Evolutionary conservation across 1,139 yeast genomes (phyloP).

Genomic region (Yamadazyma blattariae): DNA sequence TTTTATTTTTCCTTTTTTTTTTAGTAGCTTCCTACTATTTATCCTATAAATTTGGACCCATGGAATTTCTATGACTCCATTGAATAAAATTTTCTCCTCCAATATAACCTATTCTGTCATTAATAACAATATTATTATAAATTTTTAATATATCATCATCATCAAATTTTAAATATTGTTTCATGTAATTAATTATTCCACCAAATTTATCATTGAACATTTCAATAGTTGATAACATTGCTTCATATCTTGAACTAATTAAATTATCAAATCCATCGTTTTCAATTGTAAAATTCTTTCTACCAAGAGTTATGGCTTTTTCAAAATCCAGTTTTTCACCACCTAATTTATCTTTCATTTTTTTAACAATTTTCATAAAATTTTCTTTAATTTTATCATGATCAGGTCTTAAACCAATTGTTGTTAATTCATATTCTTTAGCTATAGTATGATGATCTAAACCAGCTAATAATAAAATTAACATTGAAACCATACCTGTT

Average conservation of each 20-base stretch:
- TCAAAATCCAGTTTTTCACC: conserved; percentile 25
- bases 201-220: conserved; percentile 51
- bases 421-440: conserved; percentile 72
- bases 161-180: conserved; percentile 42
- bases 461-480: conserved; percentile 60
- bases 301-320: conserved; percentile 28
- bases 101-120: conserved; percentile 18
- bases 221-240: conserved; percentile 65
- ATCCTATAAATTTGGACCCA: conserved; percentile 11
- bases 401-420: conserved; percentile 59
- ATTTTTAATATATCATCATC: conserved; percentile 50
- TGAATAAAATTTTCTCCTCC: conserved; percentile 17
- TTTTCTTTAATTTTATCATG: conserved; percentile 35
- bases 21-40: too few relatives aligned
- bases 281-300: conserved; percentile 39
- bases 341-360: conserved; percentile 25
- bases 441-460: conserved; percentile 66
- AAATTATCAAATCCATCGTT: conserved; percentile 54
- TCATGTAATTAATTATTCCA: conserved; percentile 51
- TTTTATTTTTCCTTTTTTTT: too few relatives aligned
- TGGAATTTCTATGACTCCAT: conserved; percentile 25
- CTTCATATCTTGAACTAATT: conserved; percentile 66
- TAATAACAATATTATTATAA: conserved; percentile 39
- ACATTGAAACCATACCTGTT: conserved; percentile 73
- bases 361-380: conserved; percentile 28